A percentile compares a stretch with the other conserved stretches of the same genome.
Conservation (phyloP, 2,329 filamentous ascomycete genomes). For the Biscogniauxia mediterranea region DNA sequence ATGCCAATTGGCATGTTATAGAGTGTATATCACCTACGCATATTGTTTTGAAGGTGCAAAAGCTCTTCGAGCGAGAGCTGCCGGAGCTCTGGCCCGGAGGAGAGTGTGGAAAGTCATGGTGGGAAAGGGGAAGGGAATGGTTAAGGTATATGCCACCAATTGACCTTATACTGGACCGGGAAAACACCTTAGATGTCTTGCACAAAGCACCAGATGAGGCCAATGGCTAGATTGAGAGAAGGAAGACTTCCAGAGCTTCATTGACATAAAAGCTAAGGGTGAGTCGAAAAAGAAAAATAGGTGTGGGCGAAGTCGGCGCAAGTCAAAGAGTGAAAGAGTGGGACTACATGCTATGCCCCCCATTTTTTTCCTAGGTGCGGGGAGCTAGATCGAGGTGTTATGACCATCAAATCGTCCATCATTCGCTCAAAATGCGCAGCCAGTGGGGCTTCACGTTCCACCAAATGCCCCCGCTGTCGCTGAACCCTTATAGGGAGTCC, state of each 20-base stretch:
- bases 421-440: neutral
- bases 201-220: neutral
- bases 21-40: constrained; percentile 22
- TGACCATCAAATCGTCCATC: constrained; percentile 11
- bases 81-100: constrained; percentile 31
- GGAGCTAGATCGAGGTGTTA: constrained; percentile 10
- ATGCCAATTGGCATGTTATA: neutral
- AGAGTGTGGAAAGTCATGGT: constrained; percentile 31
- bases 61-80: constrained; percentile 27
- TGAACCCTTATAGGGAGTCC: too few relatives aligned
- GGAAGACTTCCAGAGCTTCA: neutral
- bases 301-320: constrained; percentile 21
- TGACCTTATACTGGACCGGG: constrained; percentile 6
- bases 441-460: neutral
- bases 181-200: neutral
- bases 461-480: neutral
- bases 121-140: neutral
- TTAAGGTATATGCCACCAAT: constrained; percentile 8
- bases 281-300: constrained; percentile 5
- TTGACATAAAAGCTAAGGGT: neutral
- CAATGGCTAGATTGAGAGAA: neutral
- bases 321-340: constrained; percentile 3
- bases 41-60: constrained; percentile 26
- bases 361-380: neutral
- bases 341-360: neutral